phyloP scores from a whole-genome alignment of 768 basidiomycete genomes.

The Phallus indusiatus region DNA sequence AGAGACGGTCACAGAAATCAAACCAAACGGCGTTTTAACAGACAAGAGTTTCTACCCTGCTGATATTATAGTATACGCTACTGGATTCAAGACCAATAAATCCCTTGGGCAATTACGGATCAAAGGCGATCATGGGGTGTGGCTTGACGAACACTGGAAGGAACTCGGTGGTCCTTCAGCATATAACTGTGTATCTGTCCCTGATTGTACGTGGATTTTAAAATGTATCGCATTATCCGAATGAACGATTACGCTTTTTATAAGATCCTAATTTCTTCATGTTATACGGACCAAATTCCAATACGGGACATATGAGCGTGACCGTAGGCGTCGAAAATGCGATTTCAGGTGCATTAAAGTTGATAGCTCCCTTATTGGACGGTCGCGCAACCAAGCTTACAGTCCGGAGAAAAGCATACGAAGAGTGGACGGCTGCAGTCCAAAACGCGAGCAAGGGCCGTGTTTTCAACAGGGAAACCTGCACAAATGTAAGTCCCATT shows the following conservation, averaged over 20 bases:
- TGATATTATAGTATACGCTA: slow-evolving; percentile 18
- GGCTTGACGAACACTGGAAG: slow-evolving; percentile 12
- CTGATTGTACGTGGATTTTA: not conserved
- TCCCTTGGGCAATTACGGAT: slow-evolving; percentile 13
- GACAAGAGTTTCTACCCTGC: slow-evolving; percentile 11
- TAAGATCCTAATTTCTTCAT: not conserved
- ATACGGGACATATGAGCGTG: not conserved
- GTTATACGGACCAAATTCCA: not conserved
- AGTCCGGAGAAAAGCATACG: not conserved
- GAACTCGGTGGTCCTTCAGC: slow-evolving; percentile 11
- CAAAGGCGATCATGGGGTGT: slow-evolving; percentile 10
- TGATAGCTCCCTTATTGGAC: not conserved
- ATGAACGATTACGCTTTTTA: not conserved
- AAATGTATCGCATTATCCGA: not conserved
- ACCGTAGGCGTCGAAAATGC: not conserved
- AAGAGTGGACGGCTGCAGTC: no score
- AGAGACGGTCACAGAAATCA: slow-evolving; percentile 10
- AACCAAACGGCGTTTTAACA: slow-evolving; percentile 12
- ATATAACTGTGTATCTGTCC: slow-evolving; percentile 7
- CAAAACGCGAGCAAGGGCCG: no score
- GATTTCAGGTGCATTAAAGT: not conserved
- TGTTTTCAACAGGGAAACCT: no score
- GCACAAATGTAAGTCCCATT: no score
- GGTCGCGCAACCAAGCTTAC: not conserved
- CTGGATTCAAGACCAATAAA: slow-evolving; percentile 6